phyloP scores from a whole-genome alignment of 2,329 filamentous ascomycete species.

The Neofusicoccum cordaticola region DNA sequence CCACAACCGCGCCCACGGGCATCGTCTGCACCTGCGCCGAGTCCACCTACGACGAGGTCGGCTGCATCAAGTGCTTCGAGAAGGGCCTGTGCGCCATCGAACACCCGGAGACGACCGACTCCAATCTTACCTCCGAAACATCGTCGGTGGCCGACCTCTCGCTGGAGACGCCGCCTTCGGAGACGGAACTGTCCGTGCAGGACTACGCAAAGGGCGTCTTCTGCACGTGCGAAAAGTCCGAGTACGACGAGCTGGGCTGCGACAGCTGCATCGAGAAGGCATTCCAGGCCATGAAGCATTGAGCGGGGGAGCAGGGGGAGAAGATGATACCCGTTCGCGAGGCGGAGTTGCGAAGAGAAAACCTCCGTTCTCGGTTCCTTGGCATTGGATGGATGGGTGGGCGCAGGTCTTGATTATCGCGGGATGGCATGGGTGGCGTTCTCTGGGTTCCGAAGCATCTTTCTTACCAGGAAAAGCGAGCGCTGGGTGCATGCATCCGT shows the following conservation, averaged over 20 bases:
- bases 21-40: conserved; percentile 16
- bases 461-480: too few relatives aligned
- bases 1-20: background rate
- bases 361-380: too few relatives aligned
- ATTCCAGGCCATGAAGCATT: conserved; percentile 15
- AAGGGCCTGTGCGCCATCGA: conserved; percentile 14
- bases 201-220: conserved; percentile 14
- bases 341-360: too few relatives aligned
- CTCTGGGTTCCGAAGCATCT: too few relatives aligned
- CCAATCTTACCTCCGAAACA: background rate
- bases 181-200: background rate
- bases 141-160: conserved; percentile 1
- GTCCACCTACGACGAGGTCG: conserved; percentile 16
- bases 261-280: conserved; percentile 9
- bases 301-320: background rate
- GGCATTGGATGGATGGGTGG: too few relatives aligned
- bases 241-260: conserved; percentile 16
- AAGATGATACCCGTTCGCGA: background rate
- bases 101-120: background rate
- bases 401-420: too few relatives aligned
- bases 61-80: conserved; percentile 15
- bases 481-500: too few relatives aligned
- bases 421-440: too few relatives aligned
- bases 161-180: background rate
- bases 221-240: conserved; percentile 16